phyloP scores from a whole-genome alignment of 495 filamentous ascomycete genomes.

The Mycothermus thermophilus region DNA sequence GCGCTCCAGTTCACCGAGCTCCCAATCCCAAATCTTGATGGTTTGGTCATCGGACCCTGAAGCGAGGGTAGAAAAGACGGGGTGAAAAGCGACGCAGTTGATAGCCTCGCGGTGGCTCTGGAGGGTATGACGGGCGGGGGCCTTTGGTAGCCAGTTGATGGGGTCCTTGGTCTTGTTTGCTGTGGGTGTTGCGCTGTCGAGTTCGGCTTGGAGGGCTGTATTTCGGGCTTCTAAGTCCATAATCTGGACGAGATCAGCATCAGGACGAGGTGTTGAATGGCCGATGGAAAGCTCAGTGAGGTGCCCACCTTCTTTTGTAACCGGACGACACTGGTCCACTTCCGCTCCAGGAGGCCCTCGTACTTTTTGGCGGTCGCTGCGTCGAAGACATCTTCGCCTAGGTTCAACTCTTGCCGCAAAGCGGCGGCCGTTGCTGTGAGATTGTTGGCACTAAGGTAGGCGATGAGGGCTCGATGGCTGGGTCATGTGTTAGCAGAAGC shows the following conservation, averaged over 20 bases:
- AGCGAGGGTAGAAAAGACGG: slow-evolving; percentile 79
- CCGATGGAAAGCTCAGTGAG: no score
- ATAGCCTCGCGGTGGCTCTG: slow-evolving; percentile 72
- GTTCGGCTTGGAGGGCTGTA: slow-evolving; percentile 57
- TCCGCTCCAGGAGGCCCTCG: slow-evolving; percentile 80
- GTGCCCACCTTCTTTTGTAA: slow-evolving; percentile 85
- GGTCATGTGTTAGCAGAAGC: no score
- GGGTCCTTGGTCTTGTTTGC: slow-evolving; percentile 75
- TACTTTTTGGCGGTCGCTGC: slow-evolving; percentile 72
- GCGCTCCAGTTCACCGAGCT: slow-evolving; percentile 79
- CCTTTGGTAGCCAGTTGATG: slow-evolving; percentile 69
- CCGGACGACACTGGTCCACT: slow-evolving; percentile 86
- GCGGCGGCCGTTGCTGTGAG: slow-evolving; percentile 52
- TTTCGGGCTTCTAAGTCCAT: slow-evolving; percentile 81
- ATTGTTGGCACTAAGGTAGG: slow-evolving; percentile 66
- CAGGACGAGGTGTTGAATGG: slow-evolving; percentile 1
- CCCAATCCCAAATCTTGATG: slow-evolving; percentile 98
- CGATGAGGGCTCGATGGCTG: slow-evolving; percentile 84
- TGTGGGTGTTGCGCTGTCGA: slow-evolving; percentile 76
- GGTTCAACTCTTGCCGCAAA: slow-evolving; percentile 48
- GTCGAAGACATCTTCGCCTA: slow-evolving; percentile 59
- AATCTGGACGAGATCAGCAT: slow-evolving; percentile 46
- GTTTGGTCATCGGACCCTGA: slow-evolving; percentile 80
- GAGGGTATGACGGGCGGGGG: slow-evolving; percentile 66
- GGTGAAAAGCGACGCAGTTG: slow-evolving; percentile 88